A percentile compares a stretch with the other conserved stretches of the same genome.
These are phyloP conservation scores for Fraxinus xanthoxyloides DNA, from an alignment of 305 asterid species.

Conservation along the genomic window DNA sequence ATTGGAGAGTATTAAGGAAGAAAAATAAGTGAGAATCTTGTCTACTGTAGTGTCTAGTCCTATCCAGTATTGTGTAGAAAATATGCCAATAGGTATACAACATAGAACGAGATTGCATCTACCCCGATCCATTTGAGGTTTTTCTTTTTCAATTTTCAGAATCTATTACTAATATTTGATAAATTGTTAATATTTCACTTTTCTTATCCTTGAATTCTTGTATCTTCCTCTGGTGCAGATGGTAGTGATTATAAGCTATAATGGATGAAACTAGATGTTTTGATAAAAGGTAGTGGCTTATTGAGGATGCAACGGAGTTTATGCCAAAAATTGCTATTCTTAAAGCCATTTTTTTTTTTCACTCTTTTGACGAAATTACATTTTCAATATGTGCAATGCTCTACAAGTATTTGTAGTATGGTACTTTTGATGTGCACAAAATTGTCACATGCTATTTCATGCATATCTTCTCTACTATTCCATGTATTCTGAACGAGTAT, in stretches of 20 bases:
- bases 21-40: not conserved
- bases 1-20: not conserved
- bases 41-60: not conserved
- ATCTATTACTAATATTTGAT: not conserved
- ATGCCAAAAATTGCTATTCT: too few relatives aligned
- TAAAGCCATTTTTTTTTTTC: too few relatives aligned
- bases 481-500: not conserved
- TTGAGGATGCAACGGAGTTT: too few relatives aligned
- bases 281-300: too few relatives aligned
- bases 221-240: slow-evolving; percentile 25
- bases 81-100: not conserved
- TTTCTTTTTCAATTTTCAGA: not conserved
- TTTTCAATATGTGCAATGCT: not conserved
- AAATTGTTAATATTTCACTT: not conserved
- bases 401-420: not conserved
- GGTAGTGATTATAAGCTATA: not conserved
- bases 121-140: not conserved
- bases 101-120: not conserved
- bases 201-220: not conserved
- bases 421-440: not conserved
- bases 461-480: not conserved
- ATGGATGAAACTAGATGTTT: not conserved
- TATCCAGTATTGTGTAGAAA: not conserved
- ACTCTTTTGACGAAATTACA: not conserved
- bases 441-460: not conserved